These are phyloP conservation scores for Collybiopsis luxurians DNA, from an alignment of 768 basidiomycete genomes.

Conservation along the genomic window DNA sequence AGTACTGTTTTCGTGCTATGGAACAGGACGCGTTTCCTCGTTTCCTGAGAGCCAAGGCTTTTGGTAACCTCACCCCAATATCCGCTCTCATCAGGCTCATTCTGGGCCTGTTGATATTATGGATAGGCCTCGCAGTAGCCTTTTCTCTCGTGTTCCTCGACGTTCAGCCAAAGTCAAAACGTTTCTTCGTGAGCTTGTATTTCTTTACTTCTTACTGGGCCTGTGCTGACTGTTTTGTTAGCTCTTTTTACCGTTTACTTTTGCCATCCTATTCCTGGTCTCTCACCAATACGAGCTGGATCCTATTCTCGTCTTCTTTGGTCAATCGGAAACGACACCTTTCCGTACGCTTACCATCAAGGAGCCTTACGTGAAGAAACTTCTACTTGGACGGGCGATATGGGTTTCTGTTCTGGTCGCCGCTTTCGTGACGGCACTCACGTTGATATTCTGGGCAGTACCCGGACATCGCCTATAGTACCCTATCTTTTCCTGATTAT, in stretches of 20 bases:
- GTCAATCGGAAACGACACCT: constrained; percentile 94
- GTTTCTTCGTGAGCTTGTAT: constrained; percentile 82
- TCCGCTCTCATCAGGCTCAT: constrained; percentile 85
- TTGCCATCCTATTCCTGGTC: constrained; percentile 88
- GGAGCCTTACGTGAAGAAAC: constrained; percentile 91
- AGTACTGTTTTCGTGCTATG: constrained; percentile 95
- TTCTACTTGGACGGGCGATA: constrained; percentile 84
- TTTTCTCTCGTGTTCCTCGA: constrained; percentile 95
- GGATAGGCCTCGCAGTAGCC: constrained; percentile 91
- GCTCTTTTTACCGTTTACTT: constrained; percentile 92
- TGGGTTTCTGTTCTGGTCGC: constrained; percentile 87
- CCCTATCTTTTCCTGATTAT: neutral
- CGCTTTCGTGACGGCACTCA: constrained; percentile 72
- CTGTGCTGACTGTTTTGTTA: constrained; percentile 26
- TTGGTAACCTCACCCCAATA: constrained; percentile 93
- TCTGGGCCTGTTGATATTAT: constrained; percentile 79
- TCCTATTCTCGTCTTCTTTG: constrained; percentile 90
- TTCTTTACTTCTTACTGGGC: neutral
- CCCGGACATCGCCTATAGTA: constrained; percentile 84
- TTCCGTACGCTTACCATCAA: constrained; percentile 91
- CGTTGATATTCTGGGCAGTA: constrained; percentile 93
- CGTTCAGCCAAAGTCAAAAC: constrained; percentile 85
- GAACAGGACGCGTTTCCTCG: constrained; percentile 94
- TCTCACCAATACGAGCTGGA: constrained; percentile 98
- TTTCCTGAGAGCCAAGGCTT: constrained; percentile 96